A percentile compares a stretch with the other conserved stretches of the same genome.
Evolutionary conservation across 2,329 filamentous ascomycete species (phyloP).

Genomic region (Talaromyces sp.): DNA sequence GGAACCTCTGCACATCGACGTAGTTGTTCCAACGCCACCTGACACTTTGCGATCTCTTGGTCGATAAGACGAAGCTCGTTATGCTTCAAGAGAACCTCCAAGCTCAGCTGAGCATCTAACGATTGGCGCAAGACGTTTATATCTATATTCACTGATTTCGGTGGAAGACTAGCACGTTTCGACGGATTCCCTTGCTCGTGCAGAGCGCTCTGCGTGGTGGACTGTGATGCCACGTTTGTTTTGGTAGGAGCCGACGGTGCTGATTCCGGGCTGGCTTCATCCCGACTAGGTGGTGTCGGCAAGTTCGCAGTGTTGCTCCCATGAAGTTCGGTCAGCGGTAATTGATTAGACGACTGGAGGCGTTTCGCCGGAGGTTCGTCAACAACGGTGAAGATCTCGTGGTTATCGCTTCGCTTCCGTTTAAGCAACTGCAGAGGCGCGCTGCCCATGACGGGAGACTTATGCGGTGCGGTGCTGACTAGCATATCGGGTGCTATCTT

Average conservation of each 20-base stretch:
- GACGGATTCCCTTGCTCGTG: constrained; percentile 14
- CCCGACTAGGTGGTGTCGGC: constrained; percentile 3
- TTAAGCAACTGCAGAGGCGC: constrained; percentile 52
- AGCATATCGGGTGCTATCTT: constrained; percentile 47
- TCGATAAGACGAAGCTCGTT: constrained; percentile 91
- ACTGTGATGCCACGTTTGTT: background rate
- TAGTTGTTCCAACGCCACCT: constrained; percentile 88
- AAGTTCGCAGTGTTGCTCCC: background rate
- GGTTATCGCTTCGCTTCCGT: constrained; percentile 54
- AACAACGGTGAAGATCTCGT: constrained; percentile 23
- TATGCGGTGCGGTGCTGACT: constrained; percentile 37
- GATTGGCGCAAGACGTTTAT: constrained; percentile 62
- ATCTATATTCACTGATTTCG: constrained; percentile 29
- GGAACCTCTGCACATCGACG: constrained; percentile 89
- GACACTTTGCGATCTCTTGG: constrained; percentile 93
- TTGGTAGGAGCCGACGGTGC: background rate
- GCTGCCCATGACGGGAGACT: constrained; percentile 30
- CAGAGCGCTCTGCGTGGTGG: constrained; percentile 8
- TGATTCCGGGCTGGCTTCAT: background rate
- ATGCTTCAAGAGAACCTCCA: constrained; percentile 92
- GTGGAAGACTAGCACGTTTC: constrained; percentile 24
- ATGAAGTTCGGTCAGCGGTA: constrained; percentile 22
- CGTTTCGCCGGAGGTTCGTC: constrained; percentile 34
- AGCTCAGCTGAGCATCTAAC: constrained; percentile 82
- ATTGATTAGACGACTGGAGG: constrained; percentile 28